phyloP scores from a whole-genome alignment of 805 yeast species.

The Cyberlindnera bimundalis region DNA sequence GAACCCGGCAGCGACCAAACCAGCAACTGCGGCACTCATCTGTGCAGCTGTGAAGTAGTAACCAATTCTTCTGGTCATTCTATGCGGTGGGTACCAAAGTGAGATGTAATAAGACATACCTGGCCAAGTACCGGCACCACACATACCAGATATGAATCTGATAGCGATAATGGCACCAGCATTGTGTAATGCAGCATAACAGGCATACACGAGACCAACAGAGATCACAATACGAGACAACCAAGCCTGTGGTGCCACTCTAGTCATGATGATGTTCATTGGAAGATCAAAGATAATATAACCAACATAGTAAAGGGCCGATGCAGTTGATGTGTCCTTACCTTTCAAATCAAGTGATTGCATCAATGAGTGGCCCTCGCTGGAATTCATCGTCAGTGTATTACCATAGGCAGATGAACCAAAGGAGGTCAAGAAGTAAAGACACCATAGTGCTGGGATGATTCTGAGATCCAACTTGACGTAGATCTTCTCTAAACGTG shows the following conservation, averaged over 20 bases:
- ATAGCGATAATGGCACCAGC: constrained; percentile 64
- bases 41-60: constrained; percentile 92
- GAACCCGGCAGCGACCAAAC: constrained; percentile 83
- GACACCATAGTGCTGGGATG: constrained; percentile 78
- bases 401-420: constrained; percentile 76
- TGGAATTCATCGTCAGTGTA: constrained; percentile 73
- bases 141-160: constrained; percentile 69
- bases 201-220: constrained; percentile 74
- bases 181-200: constrained; percentile 60
- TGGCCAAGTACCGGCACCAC: constrained; percentile 89
- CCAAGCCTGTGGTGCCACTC: constrained; percentile 82
- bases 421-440: constrained; percentile 76
- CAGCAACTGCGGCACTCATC: constrained; percentile 85
- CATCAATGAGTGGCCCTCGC: constrained; percentile 55
- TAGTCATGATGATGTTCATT: constrained; percentile 83
- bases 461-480: constrained; percentile 64
- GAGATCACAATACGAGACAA: constrained; percentile 70
- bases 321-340: constrained; percentile 66
- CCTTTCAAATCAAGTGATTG: constrained; percentile 48
- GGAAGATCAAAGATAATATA: constrained; percentile 84
- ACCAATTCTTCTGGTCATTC: constrained; percentile 77
- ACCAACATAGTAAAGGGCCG: constrained; percentile 80
- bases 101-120: constrained; percentile 82
- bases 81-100: constrained; percentile 78
- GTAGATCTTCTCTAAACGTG: constrained; percentile 50